Evolutionary conservation across 768 basidiomycete species (phyloP).

Genomic region (Dentipellis fragilis): DNA sequence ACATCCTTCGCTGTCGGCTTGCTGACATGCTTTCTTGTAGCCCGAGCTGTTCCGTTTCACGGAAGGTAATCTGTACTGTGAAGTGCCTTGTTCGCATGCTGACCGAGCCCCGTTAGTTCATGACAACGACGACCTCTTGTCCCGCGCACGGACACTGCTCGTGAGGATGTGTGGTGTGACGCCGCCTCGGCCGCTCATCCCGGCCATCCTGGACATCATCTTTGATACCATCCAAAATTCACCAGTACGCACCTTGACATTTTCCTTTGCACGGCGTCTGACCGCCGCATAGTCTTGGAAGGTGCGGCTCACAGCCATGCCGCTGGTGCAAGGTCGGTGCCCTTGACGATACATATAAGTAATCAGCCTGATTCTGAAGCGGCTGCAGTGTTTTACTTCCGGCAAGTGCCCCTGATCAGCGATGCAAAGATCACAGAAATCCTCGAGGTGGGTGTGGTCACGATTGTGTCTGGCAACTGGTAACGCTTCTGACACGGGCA

Average conservation of each 20-base stretch:
- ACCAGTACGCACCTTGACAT: conserved; percentile 37
- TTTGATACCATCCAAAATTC: conserved; percentile 71
- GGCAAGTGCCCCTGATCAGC: conserved; percentile 71
- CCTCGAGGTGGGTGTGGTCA: conserved; percentile 46
- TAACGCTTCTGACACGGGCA: neutral
- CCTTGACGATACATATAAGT: neutral
- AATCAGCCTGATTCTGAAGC: neutral
- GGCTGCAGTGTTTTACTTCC: conserved; percentile 70
- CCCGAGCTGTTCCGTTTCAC: conserved; percentile 70
- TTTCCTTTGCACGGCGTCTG: conserved; percentile 3
- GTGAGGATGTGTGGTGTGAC: conserved; percentile 82
- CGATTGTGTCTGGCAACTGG: neutral
- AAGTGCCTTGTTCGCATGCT: neutral
- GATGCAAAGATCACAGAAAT: conserved; percentile 72
- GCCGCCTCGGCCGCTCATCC: conserved; percentile 59
- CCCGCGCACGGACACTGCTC: conserved; percentile 57
- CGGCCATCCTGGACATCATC: conserved; percentile 58
- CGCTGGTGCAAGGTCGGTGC: conserved; percentile 61
- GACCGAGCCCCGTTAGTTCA: conserved; percentile 35
- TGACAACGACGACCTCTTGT: conserved; percentile 63
- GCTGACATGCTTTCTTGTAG: conserved; percentile 26
- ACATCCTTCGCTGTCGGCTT: conserved; percentile 59
- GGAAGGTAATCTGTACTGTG: conserved; percentile 32
- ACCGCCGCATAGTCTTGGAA: conserved; percentile 62
- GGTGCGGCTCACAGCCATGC: conserved; percentile 77